Base-by-base conservation (phyloP, 805 yeast genomes). In the Debaryomyces castellii region DNA sequence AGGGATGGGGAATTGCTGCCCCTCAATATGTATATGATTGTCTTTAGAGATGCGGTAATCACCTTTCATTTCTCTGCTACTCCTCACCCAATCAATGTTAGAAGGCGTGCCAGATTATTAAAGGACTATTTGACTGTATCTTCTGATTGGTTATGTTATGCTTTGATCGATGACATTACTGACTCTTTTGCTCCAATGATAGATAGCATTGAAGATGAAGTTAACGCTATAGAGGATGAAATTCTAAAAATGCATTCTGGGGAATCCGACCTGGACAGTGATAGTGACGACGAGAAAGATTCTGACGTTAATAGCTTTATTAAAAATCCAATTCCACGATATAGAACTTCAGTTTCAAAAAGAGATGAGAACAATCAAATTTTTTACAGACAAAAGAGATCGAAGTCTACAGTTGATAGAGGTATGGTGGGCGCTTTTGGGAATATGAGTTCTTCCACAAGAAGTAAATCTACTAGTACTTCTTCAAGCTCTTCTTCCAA, bases 101-200 rank as follows among this genome's bases (percentile, higher is more conserved):
- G 99, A 54, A 78, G 98, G 63, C 81, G 99, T 62, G 96, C 96
- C 0, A 76, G 99, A 46, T 69, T 94, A 51, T 74, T 92, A 51
- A 77, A 85, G 50, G 99, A 94, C 62, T 92, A 91, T 59, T 71
- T 94, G 50, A 89, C 88, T 2, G 96, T 94, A 4, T 81, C 92
- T 2, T 82, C 97, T 0, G 98, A 94, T 64, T 94, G 99, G 99
- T 85, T 94, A 39, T 92, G 97, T 1, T 94, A 94, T 67, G 98
- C 98, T 0, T 69, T 94, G 51, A 89, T 94, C 55, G 99, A 94
- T 70, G 98, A 94, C 63, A 89, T 94, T 51, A 92, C 97, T 0
- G 99, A 94, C 73, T 96, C 96, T 0, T 94, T 89, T 73, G 98
- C 96, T 0, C 99, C 99, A 2, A 82, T 94, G 85, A 91, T 94